A percentile compares a stretch with the other conserved stretches of the same genome.
These are phyloP conservation scores for Oryza longistaminata DNA, from an alignment of 176 grass and related monocot species.

Conservation along the genomic window DNA sequence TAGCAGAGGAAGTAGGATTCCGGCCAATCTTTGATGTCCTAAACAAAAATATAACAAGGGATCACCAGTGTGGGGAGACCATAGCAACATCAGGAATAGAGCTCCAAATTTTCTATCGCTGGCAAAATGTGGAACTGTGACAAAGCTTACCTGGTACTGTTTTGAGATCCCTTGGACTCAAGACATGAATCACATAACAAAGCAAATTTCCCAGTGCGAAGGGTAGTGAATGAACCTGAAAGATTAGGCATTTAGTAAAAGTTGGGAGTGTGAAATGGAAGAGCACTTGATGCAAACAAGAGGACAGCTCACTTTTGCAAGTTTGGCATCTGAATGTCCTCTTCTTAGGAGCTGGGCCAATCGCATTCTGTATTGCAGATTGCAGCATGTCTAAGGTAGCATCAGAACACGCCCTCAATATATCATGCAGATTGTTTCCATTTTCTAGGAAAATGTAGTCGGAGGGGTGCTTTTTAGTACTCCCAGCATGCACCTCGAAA, in stretches of 20 bases:
- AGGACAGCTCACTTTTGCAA: constrained; percentile 46
- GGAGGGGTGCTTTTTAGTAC: constrained; percentile 68
- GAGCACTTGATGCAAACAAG: neutral
- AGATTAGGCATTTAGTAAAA: constrained; percentile 16
- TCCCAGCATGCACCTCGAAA: constrained; percentile 83
- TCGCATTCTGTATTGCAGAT: constrained; percentile 51
- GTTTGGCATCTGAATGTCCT: constrained; percentile 46
- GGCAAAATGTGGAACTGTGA: constrained; percentile 19
- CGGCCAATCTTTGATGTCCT: constrained; percentile 41
- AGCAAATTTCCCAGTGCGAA: constrained; percentile 51
- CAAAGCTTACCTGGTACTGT: constrained; percentile 38
- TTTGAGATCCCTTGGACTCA: constrained; percentile 39
- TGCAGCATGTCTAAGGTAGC: constrained; percentile 54
- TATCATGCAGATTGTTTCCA: constrained; percentile 66
- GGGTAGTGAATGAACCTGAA: constrained; percentile 51
- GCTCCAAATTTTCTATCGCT: neutral
- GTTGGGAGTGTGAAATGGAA: neutral
- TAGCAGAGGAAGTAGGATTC: constrained; percentile 35
- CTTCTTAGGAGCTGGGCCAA: constrained; percentile 51
- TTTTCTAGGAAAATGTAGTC: constrained; percentile 72
- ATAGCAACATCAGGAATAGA: neutral
- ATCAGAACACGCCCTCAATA: constrained; percentile 47
- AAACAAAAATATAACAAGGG: constrained; percentile 25
- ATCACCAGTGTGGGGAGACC: neutral
- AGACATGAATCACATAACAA: constrained; percentile 60